Conservation (phyloP, 2,329 filamentous ascomycete genomes). For the Coleophoma eucalyptorum region DNA sequence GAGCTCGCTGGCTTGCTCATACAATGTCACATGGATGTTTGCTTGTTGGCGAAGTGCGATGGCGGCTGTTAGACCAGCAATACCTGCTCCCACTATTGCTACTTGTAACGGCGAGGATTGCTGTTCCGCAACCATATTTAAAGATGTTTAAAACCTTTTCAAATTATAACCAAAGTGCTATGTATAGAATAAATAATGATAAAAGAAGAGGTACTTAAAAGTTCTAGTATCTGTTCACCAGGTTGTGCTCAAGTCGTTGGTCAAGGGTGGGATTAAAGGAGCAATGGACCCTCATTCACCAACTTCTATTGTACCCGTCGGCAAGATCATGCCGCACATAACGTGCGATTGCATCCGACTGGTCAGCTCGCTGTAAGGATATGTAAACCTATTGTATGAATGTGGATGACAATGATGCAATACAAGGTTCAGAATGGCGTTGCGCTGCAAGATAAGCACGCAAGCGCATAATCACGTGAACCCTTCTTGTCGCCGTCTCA, state of each 20-base stretch:
- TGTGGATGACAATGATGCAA: slow-evolving; percentile 29
- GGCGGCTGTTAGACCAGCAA: slow-evolving; percentile 33
- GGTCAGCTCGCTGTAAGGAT: not conserved
- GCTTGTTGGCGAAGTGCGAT: slow-evolving; percentile 24
- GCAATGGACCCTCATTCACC: too few relatives aligned
- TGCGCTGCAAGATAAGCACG: slow-evolving; percentile 5
- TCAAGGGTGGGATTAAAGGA: too few relatives aligned
- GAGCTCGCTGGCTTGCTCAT: slow-evolving; percentile 29
- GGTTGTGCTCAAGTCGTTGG: too few relatives aligned
- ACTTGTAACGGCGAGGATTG: slow-evolving; percentile 6
- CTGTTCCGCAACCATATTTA: not conserved
- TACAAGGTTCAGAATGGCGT: slow-evolving; percentile 11
- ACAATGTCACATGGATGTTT: slow-evolving; percentile 28
- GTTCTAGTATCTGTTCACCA: too few relatives aligned
- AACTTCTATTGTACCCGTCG: too few relatives aligned
- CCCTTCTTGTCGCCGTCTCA: not conserved
- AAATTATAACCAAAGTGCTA: not conserved
- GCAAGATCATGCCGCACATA: too few relatives aligned
- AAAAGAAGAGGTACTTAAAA: too few relatives aligned
- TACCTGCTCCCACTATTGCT: slow-evolving; percentile 32
- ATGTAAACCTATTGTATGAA: slow-evolving; percentile 18
- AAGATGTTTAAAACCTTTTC: not conserved
- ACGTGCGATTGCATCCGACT: too few relatives aligned
- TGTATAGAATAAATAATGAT: too few relatives aligned
- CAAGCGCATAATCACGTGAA: not conserved